A percentile compares a stretch with the other conserved stretches of the same genome.
These are phyloP conservation scores for Kazachstania martiniae DNA, from an alignment of 805 yeast species.

Conservation along the genomic window DNA sequence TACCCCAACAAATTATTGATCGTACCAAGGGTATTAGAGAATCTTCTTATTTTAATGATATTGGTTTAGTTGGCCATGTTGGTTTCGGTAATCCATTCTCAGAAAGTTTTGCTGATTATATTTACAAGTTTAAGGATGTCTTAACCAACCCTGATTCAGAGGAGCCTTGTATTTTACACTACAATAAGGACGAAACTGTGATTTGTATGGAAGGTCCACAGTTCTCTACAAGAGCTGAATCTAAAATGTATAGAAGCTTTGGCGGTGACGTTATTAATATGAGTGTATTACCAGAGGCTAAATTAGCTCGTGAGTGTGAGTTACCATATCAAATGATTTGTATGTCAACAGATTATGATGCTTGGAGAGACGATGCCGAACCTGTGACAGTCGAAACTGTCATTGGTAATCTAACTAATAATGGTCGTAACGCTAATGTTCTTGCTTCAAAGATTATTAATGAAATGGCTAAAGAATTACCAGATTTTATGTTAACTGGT, in stretches of 20 bases:
- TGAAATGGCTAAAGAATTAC: constrained; percentile 51
- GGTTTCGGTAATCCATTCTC: constrained; percentile 97
- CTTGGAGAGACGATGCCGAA: constrained; percentile 93
- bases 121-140: constrained; percentile 48
- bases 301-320: constrained; percentile 95
- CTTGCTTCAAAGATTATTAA: constrained; percentile 63
- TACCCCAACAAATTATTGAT: constrained; percentile 93
- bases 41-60: constrained; percentile 73
- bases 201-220: constrained; percentile 99
- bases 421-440: constrained; percentile 73
- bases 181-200: constrained; percentile 64
- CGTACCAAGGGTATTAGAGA: constrained; percentile 92
- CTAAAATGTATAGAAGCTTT: constrained; percentile 71
- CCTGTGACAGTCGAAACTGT: constrained; percentile 98
- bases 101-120: constrained; percentile 51
- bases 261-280: constrained; percentile 95
- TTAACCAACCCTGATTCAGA: constrained; percentile 42
- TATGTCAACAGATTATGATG: constrained; percentile 98
- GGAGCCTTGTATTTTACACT: constrained; percentile 58
- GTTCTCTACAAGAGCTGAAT: constrained; percentile 93
- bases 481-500: constrained; percentile 49
- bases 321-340: constrained; percentile 95
- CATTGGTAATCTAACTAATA: constrained; percentile 80
- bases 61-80: constrained; percentile 94
- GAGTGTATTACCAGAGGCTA: constrained; percentile 96